These are phyloP conservation scores for Trapa incisa DNA, from an alignment of 345 rosid species.

Conservation along the genomic window DNA sequence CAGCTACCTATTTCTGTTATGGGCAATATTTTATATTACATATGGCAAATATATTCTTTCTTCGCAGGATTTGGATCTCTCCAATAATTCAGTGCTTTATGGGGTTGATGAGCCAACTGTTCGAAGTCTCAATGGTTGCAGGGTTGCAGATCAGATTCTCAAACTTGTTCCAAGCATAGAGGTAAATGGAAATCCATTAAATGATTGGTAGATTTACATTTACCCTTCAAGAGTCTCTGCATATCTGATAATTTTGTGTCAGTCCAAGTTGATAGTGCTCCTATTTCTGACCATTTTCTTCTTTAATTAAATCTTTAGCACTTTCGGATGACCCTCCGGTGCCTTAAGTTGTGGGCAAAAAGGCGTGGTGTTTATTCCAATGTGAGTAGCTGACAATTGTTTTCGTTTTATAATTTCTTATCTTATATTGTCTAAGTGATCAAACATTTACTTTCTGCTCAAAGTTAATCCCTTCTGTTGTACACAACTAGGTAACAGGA, in stretches of 20 bases:
- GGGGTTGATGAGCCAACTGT: conserved; percentile 83
- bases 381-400: conserved; percentile 17
- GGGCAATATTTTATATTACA: neutral
- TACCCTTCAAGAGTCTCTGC: neutral
- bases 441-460: neutral
- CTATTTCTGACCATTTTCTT: neutral
- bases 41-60: conserved; percentile 4
- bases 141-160: conserved; percentile 94
- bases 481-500: conserved; percentile 53
- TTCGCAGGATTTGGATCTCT: conserved; percentile 75
- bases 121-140: conserved; percentile 94
- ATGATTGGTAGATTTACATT: neutral
- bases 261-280: neutral
- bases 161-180: conserved; percentile 79
- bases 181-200: conserved; percentile 26
- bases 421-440: neutral
- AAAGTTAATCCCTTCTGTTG: neutral
- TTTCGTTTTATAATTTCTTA: neutral
- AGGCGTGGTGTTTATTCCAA: conserved; percentile 66
- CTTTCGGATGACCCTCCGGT: conserved; percentile 47
- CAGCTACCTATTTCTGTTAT: neutral
- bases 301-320: conserved; percentile 32
- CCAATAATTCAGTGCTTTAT: conserved; percentile 48
- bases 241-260: neutral
- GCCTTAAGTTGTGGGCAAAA: conserved; percentile 64